Base-by-base conservation (phyloP, 73 alveolate species). In the Halteria grandinella region DNA sequence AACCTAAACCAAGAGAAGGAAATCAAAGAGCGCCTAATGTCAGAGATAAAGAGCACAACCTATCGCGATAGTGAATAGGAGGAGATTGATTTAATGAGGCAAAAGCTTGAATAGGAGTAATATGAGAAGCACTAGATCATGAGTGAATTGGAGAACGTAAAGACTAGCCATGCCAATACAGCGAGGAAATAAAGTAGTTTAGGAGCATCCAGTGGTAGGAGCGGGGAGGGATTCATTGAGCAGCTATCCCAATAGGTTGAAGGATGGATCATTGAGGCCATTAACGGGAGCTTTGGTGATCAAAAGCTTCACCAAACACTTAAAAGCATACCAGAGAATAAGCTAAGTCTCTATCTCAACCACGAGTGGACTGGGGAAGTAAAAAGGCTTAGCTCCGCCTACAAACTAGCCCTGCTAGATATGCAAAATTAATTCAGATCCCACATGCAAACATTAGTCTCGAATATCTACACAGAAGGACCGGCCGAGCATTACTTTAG, bases 1-100 rank as follows among this genome's bases (percentile, higher is more conserved):
- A 49, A 70, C 24, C 54, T 78, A 0, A 60, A 37, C 24, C 29
- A 10, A 40, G 83, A 78, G 34, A 66, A 69, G 24, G 66, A 45
- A 28, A 12, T 31, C 32, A 70, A 45, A 20, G 82, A 78, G 1
- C n/a, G 25, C 15, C 57, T 33, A n/a, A 31, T 20, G 8, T 14
- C 45, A 51, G 82, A 78, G 36, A 43, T 55, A n/a, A 20, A 37
- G 20, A 59, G 43, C 31, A 60, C 43, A 29, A 29, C 31, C n/a
- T 14, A 5, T 29, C n/a, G 18, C 17, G 62, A 69, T 8, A 25
- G 7, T 25, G 17, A 57, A 8, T 17, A 57, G 37, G 73, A 57
- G 37, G 54, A 57, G 37, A 25, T 3, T 18, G 4, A 29, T 1
- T 57, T 14, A 33, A 57, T 14, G 21, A 1, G 31, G 37, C 48